Evolutionary conservation across 2,329 filamentous ascomycete species (phyloP).

Genomic region (Cercospora sesami): DNA sequence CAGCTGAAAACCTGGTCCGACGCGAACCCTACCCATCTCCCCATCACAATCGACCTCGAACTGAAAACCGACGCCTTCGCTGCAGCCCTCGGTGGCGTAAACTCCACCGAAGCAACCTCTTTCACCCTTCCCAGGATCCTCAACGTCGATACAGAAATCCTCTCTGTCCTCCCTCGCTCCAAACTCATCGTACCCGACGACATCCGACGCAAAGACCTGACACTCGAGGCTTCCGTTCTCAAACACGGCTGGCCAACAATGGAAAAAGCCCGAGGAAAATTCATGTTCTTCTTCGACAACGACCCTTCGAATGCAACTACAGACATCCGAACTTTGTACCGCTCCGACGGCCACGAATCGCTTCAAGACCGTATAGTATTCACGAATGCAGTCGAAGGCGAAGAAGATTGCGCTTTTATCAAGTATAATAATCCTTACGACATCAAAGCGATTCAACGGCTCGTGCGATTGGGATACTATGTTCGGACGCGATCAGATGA

Average conservation of each 20-base stretch:
- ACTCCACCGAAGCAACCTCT: conserved; percentile 44
- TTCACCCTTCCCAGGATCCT: conserved; percentile 49
- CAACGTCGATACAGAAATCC: conserved; percentile 51
- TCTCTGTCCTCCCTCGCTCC: conserved; percentile 43
- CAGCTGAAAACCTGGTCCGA: conserved; percentile 50
- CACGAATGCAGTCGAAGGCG: conserved; percentile 51
- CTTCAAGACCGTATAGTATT: conserved; percentile 52
- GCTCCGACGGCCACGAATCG: conserved; percentile 36
- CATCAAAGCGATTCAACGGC: conserved; percentile 46
- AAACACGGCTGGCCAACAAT: conserved; percentile 52
- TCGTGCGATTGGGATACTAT: conserved; percentile 51
- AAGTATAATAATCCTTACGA: conserved; percentile 50
- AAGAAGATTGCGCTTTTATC: conserved; percentile 51
- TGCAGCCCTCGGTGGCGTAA: conserved; percentile 40
- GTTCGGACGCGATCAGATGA: conserved; percentile 53
- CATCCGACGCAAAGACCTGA: conserved; percentile 44
- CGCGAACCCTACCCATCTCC: conserved; percentile 47
- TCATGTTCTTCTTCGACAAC: conserved; percentile 57
- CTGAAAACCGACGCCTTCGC: conserved; percentile 48
- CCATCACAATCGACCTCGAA: conserved; percentile 53
- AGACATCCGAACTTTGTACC: conserved; percentile 45
- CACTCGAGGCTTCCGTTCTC: conserved; percentile 51
- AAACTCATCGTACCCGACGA: conserved; percentile 53
- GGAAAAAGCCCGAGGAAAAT: conserved; percentile 46
- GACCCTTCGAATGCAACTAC: conserved; percentile 41